Evolutionary conservation across 306 rosid species (phyloP), one percentile per base, ranked within the genome.

Genomic region (Vachellia pachyceras): DNA sequence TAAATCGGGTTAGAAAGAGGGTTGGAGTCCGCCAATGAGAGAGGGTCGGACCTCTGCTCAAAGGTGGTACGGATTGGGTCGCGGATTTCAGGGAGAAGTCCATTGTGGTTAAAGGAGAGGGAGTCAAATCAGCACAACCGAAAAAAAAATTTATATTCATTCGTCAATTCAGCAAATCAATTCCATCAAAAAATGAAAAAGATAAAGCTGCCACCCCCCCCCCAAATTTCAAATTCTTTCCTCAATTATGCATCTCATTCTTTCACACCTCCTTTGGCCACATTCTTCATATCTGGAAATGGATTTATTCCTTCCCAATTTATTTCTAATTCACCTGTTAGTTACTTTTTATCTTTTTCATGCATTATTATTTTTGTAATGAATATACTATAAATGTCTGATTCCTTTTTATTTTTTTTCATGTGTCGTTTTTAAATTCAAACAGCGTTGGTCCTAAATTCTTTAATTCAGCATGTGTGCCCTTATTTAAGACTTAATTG

Each of bases 21-120:
- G 36, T 54, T 87, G 90, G 85, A 79, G 82, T 89, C 92, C 91
- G 77, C 83, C 86, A 84, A 82, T 75, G n/a, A 46, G 36, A 74
- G 57, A 46, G 76, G 55, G 13, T 29, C 6, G 82, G 65, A 15
- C 35, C 63, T 60, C 73, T 83, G 71, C 65, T 10, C 50, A 12
- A 41, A 39, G 50, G 82, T 11, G 39, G 88, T 90, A 85, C 88
- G 88, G 84, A 42, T n/a, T 37, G 88, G 84, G 54, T 42, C 14
- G 22, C 90, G 89, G 89, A 91, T 81, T 79, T 76, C 29, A 85
- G 84, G 10, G 40, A 50, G 22, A 5, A 73, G 82, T 87, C 82
- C 73, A 83, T 64, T 85, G 3, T 80, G 52, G 88, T 87, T 86
- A 77, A 89, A 78, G 81, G 60, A 39, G 49, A n/a, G n/a, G 5